Evolutionary conservation across 2,329 filamentous ascomycete genomes (phyloP), one percentile per base, ranked within the genome.

Genomic region (Phialophora macrospora): DNA sequence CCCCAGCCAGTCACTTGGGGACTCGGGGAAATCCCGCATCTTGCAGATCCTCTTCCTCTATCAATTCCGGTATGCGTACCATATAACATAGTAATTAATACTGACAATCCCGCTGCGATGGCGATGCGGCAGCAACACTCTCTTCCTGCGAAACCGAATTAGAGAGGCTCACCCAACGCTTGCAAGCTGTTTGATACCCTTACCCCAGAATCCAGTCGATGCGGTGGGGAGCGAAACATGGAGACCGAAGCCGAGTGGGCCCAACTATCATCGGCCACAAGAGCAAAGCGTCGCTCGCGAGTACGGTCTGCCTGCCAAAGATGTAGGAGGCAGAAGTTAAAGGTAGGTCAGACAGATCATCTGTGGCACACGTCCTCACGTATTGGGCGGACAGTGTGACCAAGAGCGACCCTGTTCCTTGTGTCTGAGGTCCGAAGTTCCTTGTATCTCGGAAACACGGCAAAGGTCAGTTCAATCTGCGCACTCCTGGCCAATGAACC

Each of bases 201-300:
- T 17, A 17, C 34, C 3, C 34, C 34, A 41, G 34, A 4, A 41
- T 17, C 14, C 2, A 41, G 14, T 41, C 4, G 34, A 17, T 41
- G 5, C 34, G 12, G 34, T 38, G 12, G 34, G 34, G 34, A 41
- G 34, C 34, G 12, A 5, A 17, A 8, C 9, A 68, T 68, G 65
- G 59, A 68, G 26, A 55, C 59, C 26, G 56, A 65, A 54, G 41
- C 59, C 26, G 56, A 65, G 34, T 68, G 62, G 65, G 48, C 58
- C 6, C 61, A 84, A 87, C 56, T 88, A 87, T 26, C 85, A 88
- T 0, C 85, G 85, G 5, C 92, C 93, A 76, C 90, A 88, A 66
- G 90, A 93, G 78, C 87, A 83, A 77, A 93, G 91, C 75, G 88
- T 90, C 63, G 80, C 82, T 14, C 75, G 90, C 46, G 87, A 89